phyloP scores from a whole-genome alignment of 495 filamentous ascomycete genomes.

The Halenospora varia region DNA sequence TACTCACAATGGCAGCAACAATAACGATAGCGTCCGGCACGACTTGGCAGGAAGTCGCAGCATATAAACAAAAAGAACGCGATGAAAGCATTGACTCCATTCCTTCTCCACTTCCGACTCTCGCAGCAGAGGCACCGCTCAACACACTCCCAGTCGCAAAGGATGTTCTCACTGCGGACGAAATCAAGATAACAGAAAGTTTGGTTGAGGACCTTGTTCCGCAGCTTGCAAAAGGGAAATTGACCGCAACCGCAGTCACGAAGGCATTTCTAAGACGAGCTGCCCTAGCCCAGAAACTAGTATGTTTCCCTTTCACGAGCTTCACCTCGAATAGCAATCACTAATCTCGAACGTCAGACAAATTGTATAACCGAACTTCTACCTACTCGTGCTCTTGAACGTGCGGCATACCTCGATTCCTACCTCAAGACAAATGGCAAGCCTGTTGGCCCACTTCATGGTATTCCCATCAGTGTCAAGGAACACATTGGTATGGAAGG shows the following conservation, averaged over 20 bases:
- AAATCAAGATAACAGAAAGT: constrained; percentile 49
- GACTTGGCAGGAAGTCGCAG: constrained; percentile 44
- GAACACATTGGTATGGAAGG: constrained; percentile 60
- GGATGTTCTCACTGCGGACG: constrained; percentile 39
- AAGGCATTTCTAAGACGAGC: constrained; percentile 58
- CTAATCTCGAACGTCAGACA: constrained; percentile 28
- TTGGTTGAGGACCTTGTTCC: constrained; percentile 37
- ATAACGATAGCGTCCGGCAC: constrained; percentile 34
- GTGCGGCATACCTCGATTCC: constrained; percentile 55
- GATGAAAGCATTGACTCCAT: constrained; percentile 36
- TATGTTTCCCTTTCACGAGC: constrained; percentile 21
- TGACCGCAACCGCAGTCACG: constrained; percentile 43
- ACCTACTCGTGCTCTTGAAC: constrained; percentile 52
- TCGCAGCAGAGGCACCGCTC: constrained; percentile 30
- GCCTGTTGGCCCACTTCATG: constrained; percentile 59
- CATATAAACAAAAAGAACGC: constrained; percentile 38
- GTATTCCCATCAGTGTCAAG: constrained; percentile 65
- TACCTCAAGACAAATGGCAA: constrained; percentile 44
- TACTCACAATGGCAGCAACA: constrained; percentile 21
- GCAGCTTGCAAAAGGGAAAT: constrained; percentile 38
- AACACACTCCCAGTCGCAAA: constrained; percentile 40
- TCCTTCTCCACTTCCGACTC: constrained; percentile 29
- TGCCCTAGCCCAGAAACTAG: constrained; percentile 53
- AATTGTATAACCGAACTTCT: constrained; percentile 66
- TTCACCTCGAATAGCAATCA: constrained; percentile 11